phyloP scores from a whole-genome alignment of 2,329 filamentous ascomycete species.

The Penicillium sp. region DNA sequence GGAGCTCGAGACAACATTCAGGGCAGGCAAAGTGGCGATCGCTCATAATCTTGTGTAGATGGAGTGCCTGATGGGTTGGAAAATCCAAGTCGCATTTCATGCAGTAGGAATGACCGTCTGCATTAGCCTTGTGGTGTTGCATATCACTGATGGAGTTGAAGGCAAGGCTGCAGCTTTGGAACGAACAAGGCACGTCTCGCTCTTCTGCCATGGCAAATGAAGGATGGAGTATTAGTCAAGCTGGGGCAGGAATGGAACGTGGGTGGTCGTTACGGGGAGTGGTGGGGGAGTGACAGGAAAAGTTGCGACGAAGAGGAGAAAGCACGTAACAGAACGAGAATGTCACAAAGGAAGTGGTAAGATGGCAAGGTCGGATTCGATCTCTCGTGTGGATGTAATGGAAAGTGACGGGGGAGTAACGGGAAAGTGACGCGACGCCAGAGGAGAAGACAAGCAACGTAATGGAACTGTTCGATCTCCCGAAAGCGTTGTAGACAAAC shows the following conservation, averaged over 20 bases:
- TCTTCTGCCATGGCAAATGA: not conserved
- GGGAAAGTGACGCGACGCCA: not conserved
- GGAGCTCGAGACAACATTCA: conserved; percentile 58
- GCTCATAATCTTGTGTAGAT: conserved; percentile 51
- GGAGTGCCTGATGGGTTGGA: conserved; percentile 43
- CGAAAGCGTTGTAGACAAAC: not conserved
- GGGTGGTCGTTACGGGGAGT: not conserved
- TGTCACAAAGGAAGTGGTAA: too few relatives aligned
- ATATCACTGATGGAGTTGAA: conserved; percentile 51
- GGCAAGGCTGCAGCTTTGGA: conserved; percentile 43
- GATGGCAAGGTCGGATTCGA: too few relatives aligned
- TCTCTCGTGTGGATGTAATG: not conserved
- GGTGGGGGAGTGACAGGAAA: not conserved
- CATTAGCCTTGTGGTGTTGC: conserved; percentile 52
- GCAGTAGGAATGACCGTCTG: conserved; percentile 43
- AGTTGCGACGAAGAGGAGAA: not conserved
- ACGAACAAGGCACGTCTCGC: conserved; percentile 44
- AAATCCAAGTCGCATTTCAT: conserved; percentile 48
- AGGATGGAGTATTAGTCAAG: not conserved
- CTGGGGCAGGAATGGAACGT: not conserved
- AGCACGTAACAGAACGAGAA: not conserved
- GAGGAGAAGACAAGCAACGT: not conserved
- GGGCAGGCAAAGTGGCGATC: conserved; percentile 55
- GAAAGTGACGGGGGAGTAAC: not conserved
- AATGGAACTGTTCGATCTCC: not conserved